Percentiles rank a stretch among this genome's conserved stretches.
phyloP scores from a whole-genome alignment of 192 early-diverging fungal species.

The Podila epicladia region DNA sequence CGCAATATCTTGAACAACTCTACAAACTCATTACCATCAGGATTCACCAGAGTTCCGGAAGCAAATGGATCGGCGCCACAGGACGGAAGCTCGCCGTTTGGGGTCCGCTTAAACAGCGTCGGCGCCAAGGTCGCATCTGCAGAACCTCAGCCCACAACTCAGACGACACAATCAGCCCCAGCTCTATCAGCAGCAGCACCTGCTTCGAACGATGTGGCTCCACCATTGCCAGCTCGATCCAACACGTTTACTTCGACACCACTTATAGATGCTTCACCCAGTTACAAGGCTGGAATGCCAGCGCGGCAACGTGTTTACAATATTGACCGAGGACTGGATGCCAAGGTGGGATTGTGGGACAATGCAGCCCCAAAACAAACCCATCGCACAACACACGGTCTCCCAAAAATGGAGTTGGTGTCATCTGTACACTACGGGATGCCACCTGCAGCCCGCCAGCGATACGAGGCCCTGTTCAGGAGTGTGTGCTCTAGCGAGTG shows the following conservation, averaged over 20 bases:
- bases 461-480: constrained; percentile 48
- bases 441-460: constrained; percentile 25
- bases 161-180: constrained; percentile 17
- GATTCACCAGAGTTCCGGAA: background rate
- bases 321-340: background rate
- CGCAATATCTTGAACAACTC: constrained; percentile 1
- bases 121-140: background rate
- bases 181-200: constrained; percentile 10
- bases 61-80: background rate
- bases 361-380: constrained; percentile 9
- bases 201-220: constrained; percentile 8
- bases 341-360: constrained; percentile 3
- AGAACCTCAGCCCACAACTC: background rate
- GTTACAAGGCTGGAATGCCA: constrained; percentile 13
- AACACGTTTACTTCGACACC: constrained; percentile 18
- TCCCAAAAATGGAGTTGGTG: constrained; percentile 1
- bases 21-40: background rate
- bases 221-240: constrained; percentile 26
- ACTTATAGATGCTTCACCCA: constrained; percentile 2
- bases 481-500: constrained; percentile 17
- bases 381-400: background rate
- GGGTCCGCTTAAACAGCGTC: constrained; percentile 31
- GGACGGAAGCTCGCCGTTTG: constrained; percentile 13
- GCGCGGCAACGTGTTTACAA: constrained; percentile 15
- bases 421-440: constrained; percentile 21